A percentile compares a stretch with the other conserved stretches of the same genome.
Evolutionary conservation across 2,329 filamentous ascomycete genomes (phyloP).

Genomic region (Neopestalotiopsis sp.): DNA sequence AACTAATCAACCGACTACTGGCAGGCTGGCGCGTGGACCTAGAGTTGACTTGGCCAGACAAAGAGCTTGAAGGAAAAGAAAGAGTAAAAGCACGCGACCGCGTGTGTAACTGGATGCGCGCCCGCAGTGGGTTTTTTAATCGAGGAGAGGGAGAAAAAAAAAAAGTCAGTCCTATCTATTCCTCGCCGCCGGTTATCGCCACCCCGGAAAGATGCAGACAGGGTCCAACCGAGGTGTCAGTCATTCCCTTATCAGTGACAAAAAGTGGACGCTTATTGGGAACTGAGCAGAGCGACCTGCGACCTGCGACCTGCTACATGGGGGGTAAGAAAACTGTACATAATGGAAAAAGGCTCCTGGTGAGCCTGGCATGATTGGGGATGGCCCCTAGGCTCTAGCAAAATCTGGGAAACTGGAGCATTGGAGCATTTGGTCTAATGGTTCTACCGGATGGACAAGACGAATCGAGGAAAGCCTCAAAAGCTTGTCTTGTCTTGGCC

Average conservation of each 20-base stretch:
- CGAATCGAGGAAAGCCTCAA: not conserved
- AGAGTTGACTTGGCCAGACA: not conserved
- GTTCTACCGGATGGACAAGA: not conserved
- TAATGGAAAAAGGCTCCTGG: not conserved
- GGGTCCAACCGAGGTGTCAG: not conserved
- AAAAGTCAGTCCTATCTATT: not conserved
- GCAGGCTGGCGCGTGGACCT: not conserved
- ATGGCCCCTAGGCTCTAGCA: not conserved
- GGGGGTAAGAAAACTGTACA: not conserved
- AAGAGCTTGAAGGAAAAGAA: not conserved
- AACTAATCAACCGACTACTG: not conserved
- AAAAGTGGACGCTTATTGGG: not conserved
- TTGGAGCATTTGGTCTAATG: not conserved
- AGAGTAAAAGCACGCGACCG: not conserved
- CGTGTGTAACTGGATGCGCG: not conserved
- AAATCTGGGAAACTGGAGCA: not conserved
- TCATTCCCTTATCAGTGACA: not conserved
- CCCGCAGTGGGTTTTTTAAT: constrained; percentile 3
- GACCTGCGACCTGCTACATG: not conserved
- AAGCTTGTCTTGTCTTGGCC: not conserved
- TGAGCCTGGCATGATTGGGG: not conserved
- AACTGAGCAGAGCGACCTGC: not conserved
- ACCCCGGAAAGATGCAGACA: not conserved
- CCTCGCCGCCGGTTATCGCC: not conserved
- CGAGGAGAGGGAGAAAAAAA: not conserved